Conservation (phyloP, 116 monocot genomes). For the Zostera marina region DNA sequence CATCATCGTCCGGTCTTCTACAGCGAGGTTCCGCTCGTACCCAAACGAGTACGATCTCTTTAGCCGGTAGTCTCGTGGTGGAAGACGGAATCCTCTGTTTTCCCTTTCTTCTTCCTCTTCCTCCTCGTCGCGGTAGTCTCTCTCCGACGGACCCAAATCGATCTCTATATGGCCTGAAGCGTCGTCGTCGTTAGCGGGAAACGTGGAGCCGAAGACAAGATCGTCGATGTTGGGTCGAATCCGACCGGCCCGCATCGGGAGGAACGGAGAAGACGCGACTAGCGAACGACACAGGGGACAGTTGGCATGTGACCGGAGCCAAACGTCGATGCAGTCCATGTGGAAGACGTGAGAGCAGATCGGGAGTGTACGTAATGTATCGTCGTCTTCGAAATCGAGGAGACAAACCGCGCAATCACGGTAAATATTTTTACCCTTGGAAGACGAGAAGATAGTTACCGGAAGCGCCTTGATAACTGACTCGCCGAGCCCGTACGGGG, state of each 20-base stretch:
- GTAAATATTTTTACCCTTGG: conserved; percentile 13
- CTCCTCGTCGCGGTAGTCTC: conserved; percentile 3
- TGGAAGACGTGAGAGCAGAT: conserved; percentile 84
- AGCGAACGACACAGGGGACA: conserved; percentile 88
- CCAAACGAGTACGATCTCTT: conserved; percentile 91
- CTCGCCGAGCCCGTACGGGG: conserved; percentile 78
- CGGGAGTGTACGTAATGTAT: conserved; percentile 68
- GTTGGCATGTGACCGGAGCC: conserved; percentile 85
- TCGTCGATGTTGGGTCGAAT: conserved; percentile 82
- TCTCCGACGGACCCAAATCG: not conserved
- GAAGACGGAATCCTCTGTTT: not conserved
- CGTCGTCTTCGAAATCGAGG: conserved; percentile 78
- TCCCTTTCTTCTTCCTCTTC: not conserved
- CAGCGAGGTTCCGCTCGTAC: conserved; percentile 48
- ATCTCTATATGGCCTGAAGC: conserved; percentile 9
- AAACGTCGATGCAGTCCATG: conserved; percentile 90
- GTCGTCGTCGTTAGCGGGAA: conserved; percentile 7
- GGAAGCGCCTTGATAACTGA: conserved; percentile 66
- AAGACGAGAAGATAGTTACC: conserved; percentile 33
- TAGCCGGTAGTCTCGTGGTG: conserved; percentile 26
- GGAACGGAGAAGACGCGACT: conserved; percentile 39
- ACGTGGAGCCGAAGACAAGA: conserved; percentile 27
- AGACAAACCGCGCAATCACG: conserved; percentile 92
- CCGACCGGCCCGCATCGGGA: conserved; percentile 63
- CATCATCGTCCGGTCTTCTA: conserved; percentile 16